These are phyloP conservation scores for Pelargonium fulgidum DNA, from an alignment of 441 rosid genomes.

Conservation along the genomic window DNA sequence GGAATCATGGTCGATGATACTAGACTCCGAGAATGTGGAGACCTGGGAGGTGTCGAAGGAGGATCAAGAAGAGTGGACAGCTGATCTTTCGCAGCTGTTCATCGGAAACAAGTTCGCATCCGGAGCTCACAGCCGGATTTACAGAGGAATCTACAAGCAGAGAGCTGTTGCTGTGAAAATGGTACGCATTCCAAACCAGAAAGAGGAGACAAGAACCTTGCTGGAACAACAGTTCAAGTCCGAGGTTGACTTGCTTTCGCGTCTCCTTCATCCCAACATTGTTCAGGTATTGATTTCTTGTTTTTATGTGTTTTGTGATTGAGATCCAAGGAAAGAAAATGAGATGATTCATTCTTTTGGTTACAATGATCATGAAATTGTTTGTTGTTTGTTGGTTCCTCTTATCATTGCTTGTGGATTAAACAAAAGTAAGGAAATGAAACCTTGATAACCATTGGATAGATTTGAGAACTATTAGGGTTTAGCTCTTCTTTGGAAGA, in stretches of 20 bases:
- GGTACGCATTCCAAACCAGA: conserved; percentile 85
- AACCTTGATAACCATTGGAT: too few species aligned
- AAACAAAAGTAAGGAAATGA: too few species aligned
- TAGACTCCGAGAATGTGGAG: conserved; percentile 90
- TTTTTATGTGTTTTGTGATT: too few species aligned
- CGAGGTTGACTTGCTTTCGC: conserved; percentile 89
- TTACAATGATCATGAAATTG: too few species aligned
- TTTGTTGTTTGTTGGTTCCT: too few species aligned
- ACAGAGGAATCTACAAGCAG: conserved; percentile 90
- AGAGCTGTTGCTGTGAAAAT: conserved; percentile 94
- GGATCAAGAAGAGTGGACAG: conserved; percentile 61
- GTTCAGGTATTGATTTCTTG: too few species aligned
- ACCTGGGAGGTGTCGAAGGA: conserved; percentile 81
- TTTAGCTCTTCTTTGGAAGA: too few species aligned
- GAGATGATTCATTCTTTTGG: too few species aligned
- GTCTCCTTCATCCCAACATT: conserved; percentile 87
- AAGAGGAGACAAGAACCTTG: conserved; percentile 64
- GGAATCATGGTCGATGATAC: conserved; percentile 96
- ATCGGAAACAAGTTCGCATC: conserved; percentile 96
- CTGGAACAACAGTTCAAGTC: conserved; percentile 91
- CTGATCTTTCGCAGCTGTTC: conserved; percentile 86
- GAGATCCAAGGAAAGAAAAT: too few species aligned
- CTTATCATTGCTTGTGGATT: too few species aligned
- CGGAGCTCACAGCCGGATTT: conserved; percentile 88
- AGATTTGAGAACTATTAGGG: too few species aligned